Base-by-base conservation (phyloP, 2,329 filamentous ascomycete genomes). In the Aspergillus sp. region DNA sequence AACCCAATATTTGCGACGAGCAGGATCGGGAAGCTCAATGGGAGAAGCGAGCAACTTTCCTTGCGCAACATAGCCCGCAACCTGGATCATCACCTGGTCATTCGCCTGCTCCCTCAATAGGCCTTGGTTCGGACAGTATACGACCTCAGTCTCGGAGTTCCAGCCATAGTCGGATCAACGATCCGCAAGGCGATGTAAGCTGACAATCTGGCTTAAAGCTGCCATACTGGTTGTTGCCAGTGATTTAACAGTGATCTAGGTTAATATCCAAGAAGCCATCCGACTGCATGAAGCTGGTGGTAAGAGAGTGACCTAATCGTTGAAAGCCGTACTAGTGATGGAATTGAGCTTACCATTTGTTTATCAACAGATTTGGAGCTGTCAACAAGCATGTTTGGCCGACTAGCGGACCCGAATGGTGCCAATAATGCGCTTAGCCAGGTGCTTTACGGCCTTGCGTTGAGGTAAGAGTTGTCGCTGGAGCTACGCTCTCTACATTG, bases 371-470 rank as follows among this genome's bases (percentile, higher is more conserved):
- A 95, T 60, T 82, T 96, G 56, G 85, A 87, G 68, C 78, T 82
- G 68, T 95, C 92, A 53, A 97, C 95, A n/a, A 79, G 81, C 52
- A 85, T 98, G 76, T 99, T 99, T 77, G 90, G 87, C 27, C 81
- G 82, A 59, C 81, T 99, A 65, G 95, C 95, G 53, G 88, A 96
- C 72, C 90, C 90, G 0, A 82, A 87, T 54, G 92, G 91, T 23
- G 86, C 88, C 50, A 96, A 97, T 72, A 96, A 98, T 76, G 90
- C 95, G 41, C 82, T 99, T 63, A 95, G 91, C 68, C 93, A 99
- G 77, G 95, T 99, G 37, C 83, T 99, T 53, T 99, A 96, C 72
- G 95, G 95, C 3, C 88, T 99, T 57, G 93, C 93, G 52, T 77
- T 97, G 64, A 85, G 91, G 89, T 93, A 75, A 77, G 85, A 40